These are phyloP conservation scores for Debaryomycetaceae sp. DNA, from an alignment of 1,139 yeast species.

Conservation along the genomic window DNA sequence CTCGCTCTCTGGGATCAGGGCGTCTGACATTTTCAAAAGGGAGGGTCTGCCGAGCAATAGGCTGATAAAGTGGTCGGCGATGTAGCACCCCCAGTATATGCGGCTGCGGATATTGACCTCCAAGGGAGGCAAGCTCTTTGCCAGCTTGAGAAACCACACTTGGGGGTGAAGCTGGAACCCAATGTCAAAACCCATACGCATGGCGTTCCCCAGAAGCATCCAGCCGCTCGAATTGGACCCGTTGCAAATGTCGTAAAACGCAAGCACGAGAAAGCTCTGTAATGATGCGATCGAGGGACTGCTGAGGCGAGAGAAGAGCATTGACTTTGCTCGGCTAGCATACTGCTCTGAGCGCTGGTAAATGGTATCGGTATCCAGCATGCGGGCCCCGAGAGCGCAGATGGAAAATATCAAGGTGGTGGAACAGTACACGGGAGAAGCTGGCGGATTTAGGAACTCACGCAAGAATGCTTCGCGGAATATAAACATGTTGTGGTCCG, in stretches of 20 bases:
- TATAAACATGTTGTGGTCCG: conserved; percentile 51
- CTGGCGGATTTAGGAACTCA: conserved; percentile 43
- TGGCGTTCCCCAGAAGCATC: conserved; percentile 52
- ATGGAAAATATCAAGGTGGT: conserved; percentile 41
- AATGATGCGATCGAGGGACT: conserved; percentile 32
- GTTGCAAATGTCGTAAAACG: conserved; percentile 46
- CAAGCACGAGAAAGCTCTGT: conserved; percentile 40
- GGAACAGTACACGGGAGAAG: conserved; percentile 39
- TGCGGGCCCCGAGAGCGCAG: conserved; percentile 45
- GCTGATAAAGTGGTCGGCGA: conserved; percentile 56
- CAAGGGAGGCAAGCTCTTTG: conserved; percentile 19
- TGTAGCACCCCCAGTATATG: conserved; percentile 58
- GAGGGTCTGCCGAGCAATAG: conserved; percentile 51
- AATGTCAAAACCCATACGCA: conserved; percentile 54
- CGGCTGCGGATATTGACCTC: conserved; percentile 48
- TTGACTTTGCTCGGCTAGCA: conserved; percentile 35
- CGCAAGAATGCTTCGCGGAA: conserved; percentile 55
- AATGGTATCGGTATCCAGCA: conserved; percentile 33
- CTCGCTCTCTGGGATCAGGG: conserved; percentile 50
- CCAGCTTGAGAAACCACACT: conserved; percentile 37
- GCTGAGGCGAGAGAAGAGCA: conserved; percentile 29
- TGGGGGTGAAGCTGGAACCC: conserved; percentile 56
- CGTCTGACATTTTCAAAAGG: conserved; percentile 42
- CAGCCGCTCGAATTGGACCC: conserved; percentile 50
- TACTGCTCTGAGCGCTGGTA: conserved; percentile 27